Evolutionary conservation across 352 stramenopile species (phyloP), one percentile per base, ranked within the genome.

Genomic region (Phytophthora fragariae): DNA sequence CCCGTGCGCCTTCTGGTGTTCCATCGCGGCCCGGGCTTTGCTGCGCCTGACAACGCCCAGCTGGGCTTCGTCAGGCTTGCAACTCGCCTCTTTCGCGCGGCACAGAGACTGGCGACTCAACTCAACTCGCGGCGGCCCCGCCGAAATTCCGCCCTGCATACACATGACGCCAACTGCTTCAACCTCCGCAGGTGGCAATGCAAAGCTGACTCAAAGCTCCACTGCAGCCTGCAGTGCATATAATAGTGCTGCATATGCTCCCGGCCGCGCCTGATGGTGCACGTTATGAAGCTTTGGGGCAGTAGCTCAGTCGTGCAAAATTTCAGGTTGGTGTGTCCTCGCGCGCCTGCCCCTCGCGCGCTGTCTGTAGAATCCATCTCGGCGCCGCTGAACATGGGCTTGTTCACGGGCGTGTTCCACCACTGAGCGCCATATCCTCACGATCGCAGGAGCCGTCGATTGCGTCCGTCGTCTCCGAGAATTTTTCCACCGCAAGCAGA

Each of bases 1-100:
- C 60, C 60, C 37, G 9, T 15, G 46, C 56, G 58, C 68, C 68
- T 71, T 67, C 68, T 75, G 60, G 62, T 55, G 63, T 50, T 66
- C 49, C 35, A 57, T 35, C 35, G 44, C 29, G 11, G 47, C 33
- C 39, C 29, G 39, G 27, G 50, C 17, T 68, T 50, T 62, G 57
- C 27, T 69, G 55, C 53, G 61, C 39, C 27, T 44, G 15, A 29
- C 15, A 24, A 46, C 44, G 44, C 5, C 41, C 67, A 75, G 24
- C 47, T 75, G 68, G 68, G 10, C 19, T n/a, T 10, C 3, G 2
- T 12, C 57, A 57, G 31, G 24, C 50, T 41, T 58, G 61, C 35
- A 12, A 41, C 35, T 41, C 9, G 8, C 37, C 47, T 69, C 52
- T 73, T 73, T 73, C 35, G 35, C 59, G 66, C 54, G 54, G 67